Evolutionary conservation across 495 filamentous ascomycete genomes (phyloP).

Genomic region (Poronia punctata): DNA sequence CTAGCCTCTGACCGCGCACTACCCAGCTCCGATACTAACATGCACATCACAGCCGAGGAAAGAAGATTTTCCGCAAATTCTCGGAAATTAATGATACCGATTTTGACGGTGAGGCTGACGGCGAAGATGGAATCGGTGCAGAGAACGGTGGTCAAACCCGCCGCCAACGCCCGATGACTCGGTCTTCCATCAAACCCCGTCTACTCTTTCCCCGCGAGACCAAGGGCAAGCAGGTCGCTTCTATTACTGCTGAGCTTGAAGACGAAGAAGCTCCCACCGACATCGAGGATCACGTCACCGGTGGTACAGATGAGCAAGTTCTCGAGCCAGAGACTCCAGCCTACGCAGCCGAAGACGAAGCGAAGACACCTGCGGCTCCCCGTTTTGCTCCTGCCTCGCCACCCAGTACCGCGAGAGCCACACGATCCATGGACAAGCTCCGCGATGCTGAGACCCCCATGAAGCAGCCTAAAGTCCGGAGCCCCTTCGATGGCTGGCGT

Average conservation of each 20-base stretch:
- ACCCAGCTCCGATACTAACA: constrained; percentile 15
- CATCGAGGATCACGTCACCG: constrained; percentile 43
- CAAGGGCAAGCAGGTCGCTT: constrained; percentile 43
- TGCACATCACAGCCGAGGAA: constrained; percentile 63
- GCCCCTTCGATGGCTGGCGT: constrained; percentile 61
- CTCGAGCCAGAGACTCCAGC: constrained; percentile 32
- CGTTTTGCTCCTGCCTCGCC: constrained; percentile 48
- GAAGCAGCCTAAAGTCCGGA: constrained; percentile 36
- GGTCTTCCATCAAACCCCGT: constrained; percentile 73
- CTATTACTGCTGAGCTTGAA: constrained; percentile 45
- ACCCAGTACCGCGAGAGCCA: constrained; percentile 48
- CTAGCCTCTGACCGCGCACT: constrained; percentile 1
- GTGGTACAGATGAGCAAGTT: constrained; percentile 43
- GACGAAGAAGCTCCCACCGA: constrained; percentile 47
- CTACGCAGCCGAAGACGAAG: constrained; percentile 21
- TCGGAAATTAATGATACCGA: constrained; percentile 27
- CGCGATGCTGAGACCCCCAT: constrained; percentile 19
- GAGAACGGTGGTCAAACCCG: constrained; percentile 43
- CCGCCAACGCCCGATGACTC: constrained; percentile 52
- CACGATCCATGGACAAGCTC: constrained; percentile 34
- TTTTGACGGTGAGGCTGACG: constrained; percentile 17
- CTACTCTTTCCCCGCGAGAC: constrained; percentile 66
- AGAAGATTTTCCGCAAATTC: constrained; percentile 73
- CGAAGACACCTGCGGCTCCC: constrained; percentile 45
- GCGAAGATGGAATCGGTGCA: constrained; percentile 39